phyloP scores from a whole-genome alignment of 805 yeast species.

The Starmerella etchellsii region DNA sequence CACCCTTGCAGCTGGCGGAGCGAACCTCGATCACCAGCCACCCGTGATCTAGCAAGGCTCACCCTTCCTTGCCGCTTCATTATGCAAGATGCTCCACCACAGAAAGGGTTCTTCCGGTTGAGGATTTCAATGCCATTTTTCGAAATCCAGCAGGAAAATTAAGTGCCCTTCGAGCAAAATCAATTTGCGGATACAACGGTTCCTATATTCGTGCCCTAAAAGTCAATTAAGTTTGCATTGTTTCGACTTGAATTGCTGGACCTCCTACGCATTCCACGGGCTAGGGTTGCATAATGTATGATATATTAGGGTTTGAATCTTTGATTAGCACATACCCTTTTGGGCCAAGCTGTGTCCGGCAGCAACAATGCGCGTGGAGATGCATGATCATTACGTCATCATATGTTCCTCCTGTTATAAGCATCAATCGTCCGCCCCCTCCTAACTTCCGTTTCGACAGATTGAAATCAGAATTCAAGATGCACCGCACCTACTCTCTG shows the following conservation, averaged over 20 bases:
- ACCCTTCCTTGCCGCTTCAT: too few species aligned
- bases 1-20: too few species aligned
- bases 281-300: not conserved
- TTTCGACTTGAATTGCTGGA: too few species aligned
- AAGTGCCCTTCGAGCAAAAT: too few species aligned
- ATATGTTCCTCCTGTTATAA: constrained; percentile 14
- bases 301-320: constrained; percentile 10
- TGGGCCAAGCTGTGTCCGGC: constrained; percentile 15
- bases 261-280: not conserved
- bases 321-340: constrained; percentile 20
- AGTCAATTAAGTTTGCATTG: too few species aligned
- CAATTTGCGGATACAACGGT: too few species aligned
- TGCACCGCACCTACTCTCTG: constrained; percentile 98
- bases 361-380: constrained; percentile 15
- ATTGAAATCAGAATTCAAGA: constrained; percentile 24
- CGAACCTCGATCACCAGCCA: too few species aligned
- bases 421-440: constrained; percentile 4
- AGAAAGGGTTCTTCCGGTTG: too few species aligned
- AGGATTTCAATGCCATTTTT: too few species aligned
- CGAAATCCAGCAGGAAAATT: too few species aligned
- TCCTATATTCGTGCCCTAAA: too few species aligned
- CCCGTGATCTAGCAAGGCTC: constrained; percentile 1
- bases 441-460: not conserved
- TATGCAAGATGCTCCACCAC: not conserved
- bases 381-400: constrained; percentile 16